Conservation (phyloP, 352 stramenopile species). For the Globisporangium camurandrum region DNA sequence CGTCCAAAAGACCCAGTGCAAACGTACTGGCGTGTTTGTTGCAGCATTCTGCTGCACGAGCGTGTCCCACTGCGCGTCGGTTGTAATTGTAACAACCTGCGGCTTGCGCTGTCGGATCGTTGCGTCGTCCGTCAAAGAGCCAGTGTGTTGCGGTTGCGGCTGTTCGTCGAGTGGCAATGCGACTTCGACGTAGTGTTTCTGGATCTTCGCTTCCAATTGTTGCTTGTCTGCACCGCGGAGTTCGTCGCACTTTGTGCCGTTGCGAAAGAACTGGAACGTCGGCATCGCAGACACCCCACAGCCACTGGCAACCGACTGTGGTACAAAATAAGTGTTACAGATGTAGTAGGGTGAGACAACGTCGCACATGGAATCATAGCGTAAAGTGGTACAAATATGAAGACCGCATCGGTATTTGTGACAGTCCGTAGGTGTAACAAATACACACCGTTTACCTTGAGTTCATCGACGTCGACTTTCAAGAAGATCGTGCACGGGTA, state of each 20-base stretch:
- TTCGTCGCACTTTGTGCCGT: slow-evolving; percentile 84
- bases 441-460: slow-evolving; percentile 25
- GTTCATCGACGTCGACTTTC: slow-evolving; percentile 87
- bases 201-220: slow-evolving; percentile 45
- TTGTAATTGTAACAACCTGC: slow-evolving; percentile 33
- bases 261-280: slow-evolving; percentile 95
- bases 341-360: too few species aligned
- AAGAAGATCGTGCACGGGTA: slow-evolving; percentile 82
- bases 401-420: too few species aligned
- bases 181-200: slow-evolving; percentile 77
- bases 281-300: slow-evolving; percentile 90
- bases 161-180: slow-evolving; percentile 62
- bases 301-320: slow-evolving; percentile 38
- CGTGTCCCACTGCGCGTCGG: slow-evolving; percentile 44
- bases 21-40: slow-evolving; percentile 30
- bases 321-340: not conserved
- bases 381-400: too few species aligned
- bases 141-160: slow-evolving; percentile 14
- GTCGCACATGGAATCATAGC: too few species aligned
- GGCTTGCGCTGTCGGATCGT: slow-evolving; percentile 59
- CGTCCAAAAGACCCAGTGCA: too few species aligned
- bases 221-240: slow-evolving; percentile 77
- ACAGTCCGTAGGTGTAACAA: too few species aligned
- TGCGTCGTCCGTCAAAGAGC: slow-evolving; percentile 3
- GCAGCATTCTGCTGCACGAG: slow-evolving; percentile 40